Evolutionary conservation across 768 basidiomycete genomes (phyloP).

Genomic region (Collybiopsis luxurians): DNA sequence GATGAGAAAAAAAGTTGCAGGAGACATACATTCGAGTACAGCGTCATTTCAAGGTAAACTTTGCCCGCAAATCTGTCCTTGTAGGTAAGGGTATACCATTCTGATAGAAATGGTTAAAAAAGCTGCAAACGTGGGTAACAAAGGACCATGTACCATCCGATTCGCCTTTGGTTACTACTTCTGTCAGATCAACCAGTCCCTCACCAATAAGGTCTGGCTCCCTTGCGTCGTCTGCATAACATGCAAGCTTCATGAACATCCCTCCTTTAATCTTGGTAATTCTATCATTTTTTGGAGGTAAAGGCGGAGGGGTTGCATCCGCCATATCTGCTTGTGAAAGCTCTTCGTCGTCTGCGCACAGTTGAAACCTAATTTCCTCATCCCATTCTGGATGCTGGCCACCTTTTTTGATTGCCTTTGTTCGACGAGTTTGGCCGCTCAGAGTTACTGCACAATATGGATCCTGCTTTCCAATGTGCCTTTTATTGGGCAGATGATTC

Average conservation of each 20-base stretch:
- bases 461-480: constrained; percentile 95
- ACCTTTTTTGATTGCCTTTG: constrained; percentile 92
- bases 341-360: constrained; percentile 76
- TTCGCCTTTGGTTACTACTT: constrained; percentile 92
- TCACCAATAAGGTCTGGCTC: constrained; percentile 98
- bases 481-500: constrained; percentile 89
- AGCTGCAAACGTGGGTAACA: not conserved
- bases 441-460: constrained; percentile 85
- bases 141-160: constrained; percentile 77
- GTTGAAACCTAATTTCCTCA: constrained; percentile 91
- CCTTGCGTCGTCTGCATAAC: constrained; percentile 92
- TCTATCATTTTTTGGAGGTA: constrained; percentile 61
- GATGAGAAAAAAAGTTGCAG: not conserved
- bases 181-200: constrained; percentile 79
- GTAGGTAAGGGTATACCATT: constrained; percentile 89
- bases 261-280: constrained; percentile 64
- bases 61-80: constrained; percentile 96
- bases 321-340: constrained; percentile 37
- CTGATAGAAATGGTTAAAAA: constrained; percentile 36
- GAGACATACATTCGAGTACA: constrained; percentile 85
- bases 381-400: constrained; percentile 99
- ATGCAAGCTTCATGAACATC: constrained; percentile 73
- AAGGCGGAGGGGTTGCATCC: constrained; percentile 57
- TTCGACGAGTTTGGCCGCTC: constrained; percentile 81
- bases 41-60: constrained; percentile 94